These are phyloP conservation scores for Dactylellina drechsleri DNA, from an alignment of 2,329 filamentous ascomycete genomes.

Conservation along the genomic window DNA sequence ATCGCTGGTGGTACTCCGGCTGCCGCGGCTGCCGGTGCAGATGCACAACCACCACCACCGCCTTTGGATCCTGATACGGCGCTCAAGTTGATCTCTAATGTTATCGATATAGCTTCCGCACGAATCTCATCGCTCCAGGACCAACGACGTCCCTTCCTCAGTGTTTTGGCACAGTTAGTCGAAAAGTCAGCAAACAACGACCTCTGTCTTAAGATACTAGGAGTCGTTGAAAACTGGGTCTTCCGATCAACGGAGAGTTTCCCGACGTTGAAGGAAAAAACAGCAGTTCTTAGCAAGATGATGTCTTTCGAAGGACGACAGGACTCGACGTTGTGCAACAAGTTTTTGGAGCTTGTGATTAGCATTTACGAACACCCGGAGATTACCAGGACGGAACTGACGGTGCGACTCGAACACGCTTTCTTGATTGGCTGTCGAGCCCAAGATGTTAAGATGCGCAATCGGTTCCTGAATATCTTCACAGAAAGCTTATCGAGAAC, in stretches of 20 bases:
- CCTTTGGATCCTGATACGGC: constrained; percentile 87
- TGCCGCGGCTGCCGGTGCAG: constrained; percentile 63
- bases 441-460: constrained; percentile 94
- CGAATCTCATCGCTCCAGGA: constrained; percentile 94
- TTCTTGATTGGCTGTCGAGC: constrained; percentile 95
- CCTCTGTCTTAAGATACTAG: constrained; percentile 89
- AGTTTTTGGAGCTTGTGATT: constrained; percentile 95
- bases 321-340: constrained; percentile 85
- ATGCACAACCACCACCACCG: constrained; percentile 67
- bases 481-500: constrained; percentile 94
- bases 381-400: constrained; percentile 92
- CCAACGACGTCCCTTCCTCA: constrained; percentile 90
- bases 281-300: constrained; percentile 99
- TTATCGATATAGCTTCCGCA: constrained; percentile 88
- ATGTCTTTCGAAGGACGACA: constrained; percentile 86
- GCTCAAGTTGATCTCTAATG: constrained; percentile 90
- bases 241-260: constrained; percentile 95
- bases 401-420: constrained; percentile 95
- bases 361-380: constrained; percentile 98
- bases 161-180: constrained; percentile 90
- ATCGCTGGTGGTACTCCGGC: constrained; percentile 68
- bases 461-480: constrained; percentile 95
- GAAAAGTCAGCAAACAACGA: constrained; percentile 90
- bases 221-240: constrained; percentile 95
- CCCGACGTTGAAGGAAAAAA: constrained; percentile 98